These are phyloP conservation scores for Tylopilus vinaceipallidus DNA, from an alignment of 768 basidiomycete genomes.

Conservation along the genomic window DNA sequence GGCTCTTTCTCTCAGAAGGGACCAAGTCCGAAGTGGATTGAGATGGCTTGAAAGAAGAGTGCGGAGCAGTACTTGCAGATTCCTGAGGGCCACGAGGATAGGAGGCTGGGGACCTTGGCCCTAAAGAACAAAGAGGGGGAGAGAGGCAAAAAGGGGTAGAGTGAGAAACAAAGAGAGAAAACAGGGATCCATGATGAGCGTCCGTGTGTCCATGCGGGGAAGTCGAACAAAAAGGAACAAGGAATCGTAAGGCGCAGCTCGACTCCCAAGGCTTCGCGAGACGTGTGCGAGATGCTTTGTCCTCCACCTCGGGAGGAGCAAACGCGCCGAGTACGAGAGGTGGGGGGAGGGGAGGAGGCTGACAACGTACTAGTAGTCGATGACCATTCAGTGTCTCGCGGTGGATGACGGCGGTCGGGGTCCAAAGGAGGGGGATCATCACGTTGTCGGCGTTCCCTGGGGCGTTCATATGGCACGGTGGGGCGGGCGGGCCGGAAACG, in stretches of 20 bases:
- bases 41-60: conserved; percentile 15
- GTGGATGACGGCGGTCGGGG: conserved; percentile 23
- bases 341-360: conserved; percentile 39
- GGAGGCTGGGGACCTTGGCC: conserved; percentile 37
- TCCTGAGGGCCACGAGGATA: conserved; percentile 32
- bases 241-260: conserved; percentile 33
- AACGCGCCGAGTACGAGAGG: conserved; percentile 36
- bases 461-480: conserved; percentile 11
- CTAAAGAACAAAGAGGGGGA: conserved; percentile 40
- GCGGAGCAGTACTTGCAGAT: conserved; percentile 8
- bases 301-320: conserved; percentile 40
- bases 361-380: conserved; percentile 48
- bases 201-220: conserved; percentile 40
- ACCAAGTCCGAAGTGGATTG: conserved; percentile 13
- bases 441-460: conserved; percentile 26
- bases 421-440: conserved; percentile 22
- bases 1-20: conserved; percentile 15
- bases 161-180: conserved; percentile 33
- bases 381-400: conserved; percentile 31
- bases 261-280: conserved; percentile 47
- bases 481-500: conserved; percentile 23
- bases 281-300: conserved; percentile 34
- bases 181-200: conserved; percentile 40
- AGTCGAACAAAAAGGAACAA: conserved; percentile 37
- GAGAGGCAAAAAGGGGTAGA: conserved; percentile 28